phyloP scores from a whole-genome alignment of 345 rosid species.

The Linum lewisii region DNA sequence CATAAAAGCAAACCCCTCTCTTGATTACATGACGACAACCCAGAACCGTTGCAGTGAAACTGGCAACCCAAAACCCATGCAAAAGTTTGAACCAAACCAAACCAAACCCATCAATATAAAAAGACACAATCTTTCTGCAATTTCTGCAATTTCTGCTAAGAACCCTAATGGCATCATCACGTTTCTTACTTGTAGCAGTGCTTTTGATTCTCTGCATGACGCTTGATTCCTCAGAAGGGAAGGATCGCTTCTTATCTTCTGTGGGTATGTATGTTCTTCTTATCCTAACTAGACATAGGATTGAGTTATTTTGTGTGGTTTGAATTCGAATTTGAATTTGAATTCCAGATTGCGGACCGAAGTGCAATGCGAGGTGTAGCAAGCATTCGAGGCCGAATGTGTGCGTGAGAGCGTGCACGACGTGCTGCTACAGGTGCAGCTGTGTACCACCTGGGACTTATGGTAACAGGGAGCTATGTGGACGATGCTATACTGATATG shows the following conservation, averaged over 20 bases:
- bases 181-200: background rate
- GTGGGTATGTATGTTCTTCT: slow-evolving; percentile 30
- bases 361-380: slow-evolving; percentile 42
- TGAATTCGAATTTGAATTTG: too few relatives aligned
- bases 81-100: background rate
- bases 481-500: slow-evolving; percentile 54
- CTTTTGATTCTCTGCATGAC: too few relatives aligned
- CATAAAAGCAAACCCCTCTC: background rate
- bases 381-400: slow-evolving; percentile 45
- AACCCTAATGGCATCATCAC: background rate
- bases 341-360: slow-evolving; percentile 30
- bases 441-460: slow-evolving; percentile 57
- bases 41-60: background rate
- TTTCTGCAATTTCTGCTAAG: background rate
- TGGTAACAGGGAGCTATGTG: slow-evolving; percentile 44
- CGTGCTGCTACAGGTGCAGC: slow-evolving; percentile 47
- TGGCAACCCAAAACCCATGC: too few relatives aligned
- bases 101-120: background rate
- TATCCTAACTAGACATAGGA: too few relatives aligned
- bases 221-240: too few relatives aligned
- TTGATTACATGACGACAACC: background rate
- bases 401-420: slow-evolving; percentile 47
- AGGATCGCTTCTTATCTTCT: slow-evolving; percentile 17
- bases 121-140: background rate
- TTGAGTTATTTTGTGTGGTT: too few relatives aligned